Percentiles rank a stretch among this genome's conserved stretches.
Evolutionary conservation across 2,329 filamentous ascomycete species (phyloP).

Genomic region (Aspergillus chevalieri): DNA sequence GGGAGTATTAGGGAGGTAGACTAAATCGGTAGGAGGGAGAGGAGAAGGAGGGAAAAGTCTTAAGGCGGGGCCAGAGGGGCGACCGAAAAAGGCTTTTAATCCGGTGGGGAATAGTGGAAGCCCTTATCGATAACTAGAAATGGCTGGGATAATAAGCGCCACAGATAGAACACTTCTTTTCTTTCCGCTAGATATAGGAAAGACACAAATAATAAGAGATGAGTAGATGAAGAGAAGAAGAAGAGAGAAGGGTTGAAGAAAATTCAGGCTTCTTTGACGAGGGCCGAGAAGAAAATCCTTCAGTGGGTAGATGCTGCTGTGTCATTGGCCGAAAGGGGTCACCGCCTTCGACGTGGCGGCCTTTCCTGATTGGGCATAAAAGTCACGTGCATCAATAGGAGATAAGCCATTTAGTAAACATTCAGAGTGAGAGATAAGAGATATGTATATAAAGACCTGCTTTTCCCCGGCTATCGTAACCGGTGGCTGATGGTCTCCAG

Average conservation of each 20-base stretch:
- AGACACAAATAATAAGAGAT: background rate
- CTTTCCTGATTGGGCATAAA: constrained; percentile 15
- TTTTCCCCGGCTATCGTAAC: constrained; percentile 14
- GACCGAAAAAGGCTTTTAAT: constrained; percentile 11
- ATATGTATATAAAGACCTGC: background rate
- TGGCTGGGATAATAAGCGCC: background rate
- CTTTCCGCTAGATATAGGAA: background rate
- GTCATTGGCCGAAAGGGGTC: constrained; percentile 24
- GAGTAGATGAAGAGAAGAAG: constrained; percentile 5
- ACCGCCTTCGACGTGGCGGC: constrained; percentile 19
- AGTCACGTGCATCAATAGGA: constrained; percentile 10
- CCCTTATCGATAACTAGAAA: constrained; percentile 38
- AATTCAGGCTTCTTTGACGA: constrained; percentile 1
- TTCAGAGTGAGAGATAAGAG: background rate
- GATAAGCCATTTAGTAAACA: background rate
- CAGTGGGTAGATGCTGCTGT: constrained; percentile 14
- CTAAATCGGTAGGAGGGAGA: constrained; percentile 12
- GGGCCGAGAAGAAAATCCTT: constrained; percentile 18
- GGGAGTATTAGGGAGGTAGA: constrained; percentile 6
- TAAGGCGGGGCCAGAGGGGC: constrained; percentile 25
- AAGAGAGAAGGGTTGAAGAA: constrained; percentile 3
- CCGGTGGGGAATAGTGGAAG: constrained; percentile 18
- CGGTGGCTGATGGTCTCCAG: constrained; percentile 29
- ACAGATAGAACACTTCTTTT: background rate
- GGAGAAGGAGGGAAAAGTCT: constrained; percentile 24